Base-by-base conservation (phyloP, 805 yeast species). In the Ogataea neopini region DNA sequence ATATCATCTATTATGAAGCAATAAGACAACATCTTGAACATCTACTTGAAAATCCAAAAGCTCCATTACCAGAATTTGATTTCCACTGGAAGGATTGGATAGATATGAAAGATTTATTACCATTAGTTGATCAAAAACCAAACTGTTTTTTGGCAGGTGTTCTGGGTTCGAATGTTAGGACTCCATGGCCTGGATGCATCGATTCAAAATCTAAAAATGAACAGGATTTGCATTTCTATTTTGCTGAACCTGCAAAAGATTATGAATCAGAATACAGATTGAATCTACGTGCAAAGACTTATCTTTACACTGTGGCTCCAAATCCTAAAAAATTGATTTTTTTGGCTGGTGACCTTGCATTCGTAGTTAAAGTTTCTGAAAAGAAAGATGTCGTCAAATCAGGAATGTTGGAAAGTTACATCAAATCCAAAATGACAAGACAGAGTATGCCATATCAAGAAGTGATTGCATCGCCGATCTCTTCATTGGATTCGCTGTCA, bases 71-170 rank as follows among this genome's bases (percentile, higher is more conserved):
- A 0, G 67, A 61, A 14, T 62, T 69, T 38, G 67, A 61, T 15
- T 79, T 79, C 62, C 78, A 77, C 53, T 79, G 83, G 84, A 69
- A 68, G 47, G 84, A 79, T 58, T 79, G 82, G 76, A 69, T 71
- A 3, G 81, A 78, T 48, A 64, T 77, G 64, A 68, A 72, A 6
- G 63, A 66, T 19, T 61, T 76, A 50, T 64, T 69, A 40, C 73
- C 72, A 0, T 48, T 71, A 25, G 45, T 70, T 5, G 61, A 58
- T 29, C 74, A 71, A 50, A 70, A 66, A 44, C 76, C 77, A 35
- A 67, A 60, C 44, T 76, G 81, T 59, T 64, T 66, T 39, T 60
- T 75, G 43, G 69, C 76, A 17, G 78, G 78, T 50, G 73, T 75
- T 2, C 49, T 70, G 11, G 75, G 74, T 38, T 62, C 73, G 13